Conservation (phyloP, 2,329 filamentous ascomycete species). For the Graphiopsis chlorocephala region DNA sequence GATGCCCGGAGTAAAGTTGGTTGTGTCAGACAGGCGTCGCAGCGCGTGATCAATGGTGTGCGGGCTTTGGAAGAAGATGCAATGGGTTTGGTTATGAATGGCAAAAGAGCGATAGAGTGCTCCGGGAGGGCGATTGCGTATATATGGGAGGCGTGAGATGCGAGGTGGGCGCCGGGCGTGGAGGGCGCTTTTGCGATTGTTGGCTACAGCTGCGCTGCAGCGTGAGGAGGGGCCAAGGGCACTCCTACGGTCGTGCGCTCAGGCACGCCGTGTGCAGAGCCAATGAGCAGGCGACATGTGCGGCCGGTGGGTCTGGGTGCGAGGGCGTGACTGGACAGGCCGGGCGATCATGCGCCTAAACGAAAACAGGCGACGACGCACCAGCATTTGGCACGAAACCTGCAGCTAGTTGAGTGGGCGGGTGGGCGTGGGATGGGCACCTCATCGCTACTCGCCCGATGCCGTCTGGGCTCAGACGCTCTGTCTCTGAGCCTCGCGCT, state of each 20-base stretch:
- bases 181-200: constrained; percentile 9
- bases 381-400: constrained; percentile 1
- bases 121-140: constrained; percentile 10
- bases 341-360: constrained; percentile 12
- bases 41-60: constrained; percentile 12
- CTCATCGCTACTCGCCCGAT: background rate
- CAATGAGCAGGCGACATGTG: constrained; percentile 6
- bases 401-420: constrained; percentile 3
- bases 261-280: constrained; percentile 10
- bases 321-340: constrained; percentile 8
- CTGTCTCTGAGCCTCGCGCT: background rate
- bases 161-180: background rate
- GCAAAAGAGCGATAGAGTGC: constrained; percentile 3
- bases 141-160: constrained; percentile 8
- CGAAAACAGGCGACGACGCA: constrained; percentile 7
- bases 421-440: constrained; percentile 13
- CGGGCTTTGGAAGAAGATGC: background rate
- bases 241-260: background rate
- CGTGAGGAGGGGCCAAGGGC: constrained; percentile 1
- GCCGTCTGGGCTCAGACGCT: background rate
- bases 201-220: constrained; percentile 10
- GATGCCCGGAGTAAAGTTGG: constrained; percentile 11
- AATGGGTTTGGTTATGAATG: background rate
- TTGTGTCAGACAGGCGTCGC: constrained; percentile 8
- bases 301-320: background rate